phyloP scores from a whole-genome alignment of 352 stramenopile species.

The Globisporangium iwayamae region DNA sequence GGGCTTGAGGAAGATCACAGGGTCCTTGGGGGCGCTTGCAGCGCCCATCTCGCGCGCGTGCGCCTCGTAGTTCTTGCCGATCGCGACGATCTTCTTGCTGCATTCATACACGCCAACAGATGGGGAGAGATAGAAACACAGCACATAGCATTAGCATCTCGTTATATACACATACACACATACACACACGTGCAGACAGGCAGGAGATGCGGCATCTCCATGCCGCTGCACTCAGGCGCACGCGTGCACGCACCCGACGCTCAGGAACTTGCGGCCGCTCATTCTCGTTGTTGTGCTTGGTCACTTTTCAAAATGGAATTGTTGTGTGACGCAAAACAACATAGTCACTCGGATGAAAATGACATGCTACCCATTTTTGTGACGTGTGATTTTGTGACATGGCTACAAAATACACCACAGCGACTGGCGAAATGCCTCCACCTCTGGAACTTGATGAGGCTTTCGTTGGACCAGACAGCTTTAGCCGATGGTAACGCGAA shows the following conservation, averaged over 20 bases:
- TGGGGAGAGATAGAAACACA: not conserved
- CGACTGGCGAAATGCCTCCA: not conserved
- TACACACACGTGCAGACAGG: too few relatives aligned
- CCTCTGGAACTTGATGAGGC: not conserved
- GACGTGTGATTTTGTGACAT: not conserved
- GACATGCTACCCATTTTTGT: not conserved
- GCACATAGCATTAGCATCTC: not conserved
- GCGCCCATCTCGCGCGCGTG: conserved; percentile 80
- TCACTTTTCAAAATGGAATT: not conserved
- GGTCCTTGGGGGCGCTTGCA: conserved; percentile 53
- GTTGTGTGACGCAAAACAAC: not conserved
- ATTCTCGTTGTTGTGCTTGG: not conserved
- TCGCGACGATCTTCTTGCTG: conserved; percentile 81
- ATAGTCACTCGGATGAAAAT: not conserved
- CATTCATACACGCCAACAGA: not conserved
- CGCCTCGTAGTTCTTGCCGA: conserved; percentile 85
- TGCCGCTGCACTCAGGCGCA: not conserved
- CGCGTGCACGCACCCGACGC: conserved; percentile 30
- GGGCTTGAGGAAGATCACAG: conserved; percentile 82
- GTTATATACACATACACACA: not conserved
- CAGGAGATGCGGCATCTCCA: not conserved
- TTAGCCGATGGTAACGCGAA: too few relatives aligned
- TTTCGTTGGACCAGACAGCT: too few relatives aligned
- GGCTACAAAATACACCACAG: not conserved
- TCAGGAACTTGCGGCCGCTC: conserved; percentile 53